Base-by-base conservation (phyloP, 768 basidiomycete genomes). In the Russula griseocarnosa region DNA sequence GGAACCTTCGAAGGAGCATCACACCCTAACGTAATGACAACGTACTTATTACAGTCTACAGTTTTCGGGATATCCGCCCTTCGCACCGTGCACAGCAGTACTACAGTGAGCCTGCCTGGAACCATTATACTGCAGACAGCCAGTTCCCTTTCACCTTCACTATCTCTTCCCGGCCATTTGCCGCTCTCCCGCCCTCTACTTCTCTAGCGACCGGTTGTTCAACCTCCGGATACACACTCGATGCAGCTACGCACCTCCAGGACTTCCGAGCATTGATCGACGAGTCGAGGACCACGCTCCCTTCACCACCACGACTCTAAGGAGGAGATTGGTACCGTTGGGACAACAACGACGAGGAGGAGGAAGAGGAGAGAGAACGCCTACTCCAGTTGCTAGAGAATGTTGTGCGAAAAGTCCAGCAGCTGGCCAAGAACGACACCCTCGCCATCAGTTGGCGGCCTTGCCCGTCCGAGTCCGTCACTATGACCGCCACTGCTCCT, bases 301-400 rank as follows among this genome's bases (percentile, higher is more conserved):
- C 52, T 3, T 32, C n/a, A n/a, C n/a, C n/a, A 60, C 14, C 26
- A 34, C 14, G 58, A 59, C 30, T 10, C 3, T 1, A 34, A 38
- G 20, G 42, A 44, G n/a, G 60, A 46, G 42, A 28, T 44, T 46
- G 18, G 55, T 28, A 13, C 53, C 7, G 56, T n/a, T n/a, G 42
- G 44, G 32, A 46, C 32, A 20, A 54, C 22, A 11, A 44, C 32
- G 7, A 22, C 11, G 26, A 30, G 20, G 40, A 28, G 28, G 51
- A 42, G 5, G 58, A 55, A 4, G 13, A 51, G 24, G 63, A 60
- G 5, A 44, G 47, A 24, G 63, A 65, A 20, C 30, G 59, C 22
- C 22, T 65, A 28, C 49, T 65, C 20, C 59, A 59, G 58, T 56
- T 65, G 32, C 54, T 65, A 22, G 63, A 61, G 42, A 59, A 65